These are phyloP conservation scores for Ramaria sp. DNA, from an alignment of 768 basidiomycete species.

Conservation along the genomic window DNA sequence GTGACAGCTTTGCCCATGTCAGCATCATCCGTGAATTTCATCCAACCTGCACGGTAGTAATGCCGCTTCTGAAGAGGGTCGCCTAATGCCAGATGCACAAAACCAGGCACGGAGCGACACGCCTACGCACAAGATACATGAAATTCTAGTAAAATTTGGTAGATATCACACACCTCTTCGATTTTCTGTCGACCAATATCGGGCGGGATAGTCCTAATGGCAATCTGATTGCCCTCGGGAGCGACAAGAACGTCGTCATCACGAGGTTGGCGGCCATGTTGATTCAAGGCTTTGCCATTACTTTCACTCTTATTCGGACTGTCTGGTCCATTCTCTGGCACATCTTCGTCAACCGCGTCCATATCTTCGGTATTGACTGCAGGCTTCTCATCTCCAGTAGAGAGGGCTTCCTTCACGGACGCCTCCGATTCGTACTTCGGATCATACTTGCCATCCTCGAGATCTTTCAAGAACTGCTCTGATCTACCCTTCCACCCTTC, in stretches of 20 bases:
- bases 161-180: constrained; percentile 57
- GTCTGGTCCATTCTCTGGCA: constrained; percentile 40
- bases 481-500: constrained; percentile 76
- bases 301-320: constrained; percentile 35
- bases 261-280: constrained; percentile 28
- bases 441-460: constrained; percentile 82
- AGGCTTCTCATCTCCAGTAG: constrained; percentile 15
- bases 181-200: constrained; percentile 83
- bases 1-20: constrained; percentile 67
- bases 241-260: constrained; percentile 62
- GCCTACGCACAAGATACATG: constrained; percentile 36
- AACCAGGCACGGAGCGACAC: constrained; percentile 68
- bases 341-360: constrained; percentile 57
- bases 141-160: constrained; percentile 6
- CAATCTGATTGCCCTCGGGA: constrained; percentile 81
- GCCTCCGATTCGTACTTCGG: constrained; percentile 44
- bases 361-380: constrained; percentile 15
- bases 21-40: constrained; percentile 74
- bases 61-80: constrained; percentile 90
- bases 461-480: constrained; percentile 62
- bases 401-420: constrained; percentile 23
- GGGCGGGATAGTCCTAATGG: constrained; percentile 92
- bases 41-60: constrained; percentile 92
- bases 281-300: constrained; percentile 42
- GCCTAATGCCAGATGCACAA: constrained; percentile 79